Evolutionary conservation across 2,329 filamentous ascomycete species (phyloP).

Genomic region (Alternaria postmessia): DNA sequence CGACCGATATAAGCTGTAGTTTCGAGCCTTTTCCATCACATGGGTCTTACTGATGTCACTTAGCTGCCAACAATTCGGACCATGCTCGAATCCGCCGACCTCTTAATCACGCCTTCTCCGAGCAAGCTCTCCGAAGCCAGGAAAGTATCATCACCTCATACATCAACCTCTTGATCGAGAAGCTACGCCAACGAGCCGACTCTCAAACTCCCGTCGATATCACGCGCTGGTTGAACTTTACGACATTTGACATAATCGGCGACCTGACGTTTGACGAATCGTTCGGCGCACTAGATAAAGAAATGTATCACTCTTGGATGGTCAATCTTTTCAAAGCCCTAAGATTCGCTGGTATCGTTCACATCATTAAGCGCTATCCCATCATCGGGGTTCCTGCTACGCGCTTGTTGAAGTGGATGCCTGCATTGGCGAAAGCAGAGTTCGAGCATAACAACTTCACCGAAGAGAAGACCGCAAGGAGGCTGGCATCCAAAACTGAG

Average conservation of each 20-base stretch:
- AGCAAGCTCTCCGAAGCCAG: constrained; percentile 24
- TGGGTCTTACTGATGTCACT: background rate
- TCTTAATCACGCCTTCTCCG: constrained; percentile 25
- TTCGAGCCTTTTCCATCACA: too few species aligned
- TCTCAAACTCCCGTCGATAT: constrained; percentile 19
- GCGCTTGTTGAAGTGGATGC: constrained; percentile 14
- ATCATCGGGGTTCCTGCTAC: constrained; percentile 17
- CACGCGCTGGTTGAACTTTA: constrained; percentile 27
- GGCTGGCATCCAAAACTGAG: constrained; percentile 23
- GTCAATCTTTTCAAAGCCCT: constrained; percentile 21
- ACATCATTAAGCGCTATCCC: constrained; percentile 16
- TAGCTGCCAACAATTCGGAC: constrained; percentile 23
- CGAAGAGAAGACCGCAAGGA: constrained; percentile 18
- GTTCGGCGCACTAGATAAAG: constrained; percentile 33
- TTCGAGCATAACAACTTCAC: constrained; percentile 19
- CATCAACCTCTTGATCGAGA: constrained; percentile 21
- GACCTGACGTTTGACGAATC: constrained; percentile 41
- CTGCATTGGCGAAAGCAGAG: constrained; percentile 11
- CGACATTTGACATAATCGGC: constrained; percentile 37
- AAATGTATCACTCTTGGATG: constrained; percentile 32
- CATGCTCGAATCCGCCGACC: constrained; percentile 3
- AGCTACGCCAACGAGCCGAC: constrained; percentile 16
- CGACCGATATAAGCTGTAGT: too few species aligned
- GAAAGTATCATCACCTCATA: constrained; percentile 29
- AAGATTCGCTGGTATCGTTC: constrained; percentile 14